Base-by-base conservation (phyloP, 2,329 filamentous ascomycete species). In the Botrytis paeoniae region DNA sequence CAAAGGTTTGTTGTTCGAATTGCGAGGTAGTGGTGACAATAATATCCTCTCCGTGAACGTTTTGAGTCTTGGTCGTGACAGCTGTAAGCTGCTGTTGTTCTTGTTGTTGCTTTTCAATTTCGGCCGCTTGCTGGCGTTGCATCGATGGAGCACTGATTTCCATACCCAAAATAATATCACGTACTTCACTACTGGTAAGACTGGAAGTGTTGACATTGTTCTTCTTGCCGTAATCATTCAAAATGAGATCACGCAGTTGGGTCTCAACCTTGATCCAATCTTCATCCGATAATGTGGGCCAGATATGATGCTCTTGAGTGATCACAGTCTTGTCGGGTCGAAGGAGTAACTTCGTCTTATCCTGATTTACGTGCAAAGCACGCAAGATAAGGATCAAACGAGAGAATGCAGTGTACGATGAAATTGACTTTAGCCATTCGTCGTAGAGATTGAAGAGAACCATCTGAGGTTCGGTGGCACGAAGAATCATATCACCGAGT, bases 241-340 rank as follows among this genome's bases (percentile, higher is more conserved):
- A 82, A 79, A 99, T 99, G 77, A 99, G 85, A 85, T 99, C 96
- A 82, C 96, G 92, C 60, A 99, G 86, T 81, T 97, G 93, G 63
- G 94, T 94, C 86, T 99, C 96, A n/a, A 99, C 94, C 89, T 98
- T 98, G 84, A 99, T 96, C 96, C 96, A 99, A 76, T 97, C 95
- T 79, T 99, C 96, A 76, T 99, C 96, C 0, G 93, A 91, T 72
- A 99, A 85, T 0, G 94, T 92, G 0, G 96, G 96, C 96, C 96
- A 99, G 81, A 99, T 99, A 82, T 99, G 96, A 84, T 99, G 96
- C 80, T 98, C 95, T 79, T 98, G 94, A 0, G 96, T 99, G 79
- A 99, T 97, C 76, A 99, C 94, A 1, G 92, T 97, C 90, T 98
- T 98, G 85, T 99, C 96, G 0, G 97, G 96, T 69, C 96, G 91